A percentile compares a stretch with the other conserved stretches of the same genome.
These are phyloP conservation scores for Galeopsis tetrahit DNA, from an alignment of 257 asterid genomes.

Conservation along the genomic window DNA sequence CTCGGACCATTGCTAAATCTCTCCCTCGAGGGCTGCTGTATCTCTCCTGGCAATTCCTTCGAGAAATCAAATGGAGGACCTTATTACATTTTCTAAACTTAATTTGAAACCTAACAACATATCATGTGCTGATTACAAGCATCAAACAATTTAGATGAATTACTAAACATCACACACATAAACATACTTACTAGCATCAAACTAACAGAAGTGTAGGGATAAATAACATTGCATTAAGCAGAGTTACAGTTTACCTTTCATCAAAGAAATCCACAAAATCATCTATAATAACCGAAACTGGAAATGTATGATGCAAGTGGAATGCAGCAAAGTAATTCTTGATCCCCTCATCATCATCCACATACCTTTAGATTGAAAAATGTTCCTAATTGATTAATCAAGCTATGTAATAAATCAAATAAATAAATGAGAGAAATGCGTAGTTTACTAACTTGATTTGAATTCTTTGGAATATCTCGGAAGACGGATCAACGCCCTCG, in stretches of 20 bases:
- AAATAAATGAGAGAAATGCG: background rate
- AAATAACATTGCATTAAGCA: background rate
- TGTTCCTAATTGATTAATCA: constrained; percentile 17
- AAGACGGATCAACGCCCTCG: constrained; percentile 82
- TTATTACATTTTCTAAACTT: background rate
- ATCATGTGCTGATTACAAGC: background rate
- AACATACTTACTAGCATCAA: background rate
- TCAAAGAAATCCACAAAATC: constrained; percentile 82
- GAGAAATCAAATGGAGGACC: constrained; percentile 23
- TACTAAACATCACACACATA: background rate
- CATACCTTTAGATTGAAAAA: constrained; percentile 54
- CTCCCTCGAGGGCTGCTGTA: constrained; percentile 77
- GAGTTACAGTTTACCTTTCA: constrained; percentile 50
- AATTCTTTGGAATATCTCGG: constrained; percentile 61
- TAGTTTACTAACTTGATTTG: constrained; percentile 71
- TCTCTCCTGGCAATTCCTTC: constrained; percentile 73
- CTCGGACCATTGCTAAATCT: constrained; percentile 86
- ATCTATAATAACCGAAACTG: constrained; percentile 68
- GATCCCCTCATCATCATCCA: constrained; percentile 81
- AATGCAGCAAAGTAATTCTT: constrained; percentile 87
- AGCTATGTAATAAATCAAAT: background rate
- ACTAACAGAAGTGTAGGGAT: background rate
- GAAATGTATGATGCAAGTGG: constrained; percentile 66
- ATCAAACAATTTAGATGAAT: background rate
- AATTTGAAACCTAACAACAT: background rate